These are phyloP conservation scores for Aspergillus sp. DNA, from an alignment of 2,329 filamentous ascomycete genomes.

Conservation along the genomic window DNA sequence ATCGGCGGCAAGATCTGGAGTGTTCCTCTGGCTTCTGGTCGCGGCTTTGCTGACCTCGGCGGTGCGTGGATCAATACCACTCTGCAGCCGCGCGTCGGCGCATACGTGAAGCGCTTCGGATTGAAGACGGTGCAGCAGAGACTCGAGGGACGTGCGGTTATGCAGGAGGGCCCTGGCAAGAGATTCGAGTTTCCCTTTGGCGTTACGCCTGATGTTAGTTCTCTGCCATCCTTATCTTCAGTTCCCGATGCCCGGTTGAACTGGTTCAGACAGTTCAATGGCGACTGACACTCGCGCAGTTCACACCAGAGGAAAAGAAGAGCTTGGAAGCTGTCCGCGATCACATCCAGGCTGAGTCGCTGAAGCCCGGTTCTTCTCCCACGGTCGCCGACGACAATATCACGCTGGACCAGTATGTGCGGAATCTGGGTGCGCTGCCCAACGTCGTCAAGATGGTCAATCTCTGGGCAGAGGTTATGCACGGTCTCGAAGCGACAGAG, in stretches of 20 bases:
- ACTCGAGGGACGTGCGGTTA: conserved; percentile 38
- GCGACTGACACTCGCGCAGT: conserved; percentile 20
- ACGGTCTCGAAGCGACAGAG: conserved; percentile 38
- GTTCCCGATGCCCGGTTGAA: background rate
- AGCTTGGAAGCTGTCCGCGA: conserved; percentile 36
- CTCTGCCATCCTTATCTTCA: too few relatives aligned
- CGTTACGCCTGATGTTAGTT: conserved; percentile 29
- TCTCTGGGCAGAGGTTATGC: conserved; percentile 40
- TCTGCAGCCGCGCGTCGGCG: conserved; percentile 50
- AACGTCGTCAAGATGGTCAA: conserved; percentile 38
- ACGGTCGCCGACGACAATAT: conserved; percentile 31
- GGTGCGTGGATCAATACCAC: conserved; percentile 62
- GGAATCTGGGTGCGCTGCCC: conserved; percentile 30
- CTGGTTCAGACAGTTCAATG: background rate
- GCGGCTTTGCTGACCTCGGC: conserved; percentile 49
- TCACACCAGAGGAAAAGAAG: conserved; percentile 31
- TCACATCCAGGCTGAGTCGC: conserved; percentile 36
- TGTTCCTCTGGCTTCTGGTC: conserved; percentile 4
- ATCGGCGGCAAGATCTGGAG: conserved; percentile 44
- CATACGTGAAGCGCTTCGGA: conserved; percentile 29
- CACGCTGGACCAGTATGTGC: conserved; percentile 37
- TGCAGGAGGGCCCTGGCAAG: conserved; percentile 21
- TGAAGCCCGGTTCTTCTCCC: conserved; percentile 22
- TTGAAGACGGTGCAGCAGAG: conserved; percentile 52
- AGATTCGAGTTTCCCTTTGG: conserved; percentile 32